These are phyloP conservation scores for Mollisiaceae sp. DNA, from an alignment of 2,329 filamentous ascomycete species.

Conservation along the genomic window DNA sequence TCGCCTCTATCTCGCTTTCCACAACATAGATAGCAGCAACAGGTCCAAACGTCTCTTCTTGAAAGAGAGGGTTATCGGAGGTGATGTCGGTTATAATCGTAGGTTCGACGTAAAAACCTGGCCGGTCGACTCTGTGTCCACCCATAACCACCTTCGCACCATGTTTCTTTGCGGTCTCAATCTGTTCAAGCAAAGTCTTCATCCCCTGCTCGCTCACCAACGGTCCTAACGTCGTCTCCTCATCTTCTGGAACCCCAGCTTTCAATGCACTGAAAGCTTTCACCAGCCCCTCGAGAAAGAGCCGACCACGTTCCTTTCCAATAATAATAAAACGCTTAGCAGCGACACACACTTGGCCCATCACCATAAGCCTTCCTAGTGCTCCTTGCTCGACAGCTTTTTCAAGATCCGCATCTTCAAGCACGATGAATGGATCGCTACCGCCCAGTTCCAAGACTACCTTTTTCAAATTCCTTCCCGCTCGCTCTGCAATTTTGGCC, in stretches of 20 bases:
- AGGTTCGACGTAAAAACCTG: conserved; percentile 15
- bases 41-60: conserved; percentile 31
- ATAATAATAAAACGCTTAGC: conserved; percentile 45
- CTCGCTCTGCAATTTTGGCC: conserved; percentile 59
- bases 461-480: conserved; percentile 70
- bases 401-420: conserved; percentile 59
- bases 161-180: neutral
- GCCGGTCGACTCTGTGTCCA: conserved; percentile 13
- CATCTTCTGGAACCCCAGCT: conserved; percentile 7
- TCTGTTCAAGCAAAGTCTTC: conserved; percentile 1
- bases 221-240: conserved; percentile 4
- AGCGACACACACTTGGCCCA: conserved; percentile 50
- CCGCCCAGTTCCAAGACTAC: conserved; percentile 68
- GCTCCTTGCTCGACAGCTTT: conserved; percentile 26
- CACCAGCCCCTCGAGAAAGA: conserved; percentile 17
- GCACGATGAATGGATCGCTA: conserved; percentile 66
- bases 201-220: neutral
- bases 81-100: conserved; percentile 30
- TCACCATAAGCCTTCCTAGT: conserved; percentile 64
- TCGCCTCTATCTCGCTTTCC: conserved; percentile 26
- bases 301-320: conserved; percentile 18
- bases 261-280: neutral
- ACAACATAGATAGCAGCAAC: conserved; percentile 25
- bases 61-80: conserved; percentile 27
- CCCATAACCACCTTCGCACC: conserved; percentile 10